A percentile compares a stretch with the other conserved stretches of the same genome.
Conservation (phyloP, 2,329 filamentous ascomycete species). For the Fusarium sp. region DNA sequence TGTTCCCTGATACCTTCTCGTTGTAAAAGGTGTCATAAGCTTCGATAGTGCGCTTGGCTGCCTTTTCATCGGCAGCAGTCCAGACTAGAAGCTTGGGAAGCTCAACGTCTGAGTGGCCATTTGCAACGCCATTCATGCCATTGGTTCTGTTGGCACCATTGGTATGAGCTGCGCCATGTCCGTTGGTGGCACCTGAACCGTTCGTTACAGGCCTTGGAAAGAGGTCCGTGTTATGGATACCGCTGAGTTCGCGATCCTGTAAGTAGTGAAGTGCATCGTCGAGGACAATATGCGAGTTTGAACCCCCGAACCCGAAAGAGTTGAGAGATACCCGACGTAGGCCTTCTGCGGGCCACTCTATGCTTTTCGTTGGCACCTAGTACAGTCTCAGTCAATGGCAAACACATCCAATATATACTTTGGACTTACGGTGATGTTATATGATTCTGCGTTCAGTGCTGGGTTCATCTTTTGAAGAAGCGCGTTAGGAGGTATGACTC, state of each 20-base stretch:
- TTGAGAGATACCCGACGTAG: slow-evolving; percentile 49
- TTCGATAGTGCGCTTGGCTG: slow-evolving; percentile 29
- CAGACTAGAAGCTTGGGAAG: slow-evolving; percentile 50
- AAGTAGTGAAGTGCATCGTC: slow-evolving; percentile 37
- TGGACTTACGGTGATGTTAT: not conserved
- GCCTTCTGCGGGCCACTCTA: not conserved
- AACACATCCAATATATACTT: no score
- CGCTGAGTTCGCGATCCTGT: not conserved
- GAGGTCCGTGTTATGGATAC: not conserved
- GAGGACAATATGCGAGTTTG: slow-evolving; percentile 56
- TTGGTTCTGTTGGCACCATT: slow-evolving; percentile 15
- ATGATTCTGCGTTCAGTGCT: not conserved
- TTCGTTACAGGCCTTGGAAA: not conserved
- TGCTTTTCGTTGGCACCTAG: not conserved
- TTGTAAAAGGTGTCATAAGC: not conserved
- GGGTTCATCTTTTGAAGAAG: not conserved
- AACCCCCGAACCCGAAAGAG: slow-evolving; percentile 59
- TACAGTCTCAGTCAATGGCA: no score
- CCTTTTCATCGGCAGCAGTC: slow-evolving; percentile 48
- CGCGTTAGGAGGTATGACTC: not conserved
- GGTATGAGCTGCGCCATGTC: rapidly evolving
- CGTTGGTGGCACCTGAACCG: not conserved
- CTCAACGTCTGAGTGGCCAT: not conserved
- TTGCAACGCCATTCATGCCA: rapidly evolving
- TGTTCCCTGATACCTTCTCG: not conserved